These are phyloP conservation scores for Globisporangium spiculum DNA, from an alignment of 352 stramenopile genomes.

Conservation along the genomic window DNA sequence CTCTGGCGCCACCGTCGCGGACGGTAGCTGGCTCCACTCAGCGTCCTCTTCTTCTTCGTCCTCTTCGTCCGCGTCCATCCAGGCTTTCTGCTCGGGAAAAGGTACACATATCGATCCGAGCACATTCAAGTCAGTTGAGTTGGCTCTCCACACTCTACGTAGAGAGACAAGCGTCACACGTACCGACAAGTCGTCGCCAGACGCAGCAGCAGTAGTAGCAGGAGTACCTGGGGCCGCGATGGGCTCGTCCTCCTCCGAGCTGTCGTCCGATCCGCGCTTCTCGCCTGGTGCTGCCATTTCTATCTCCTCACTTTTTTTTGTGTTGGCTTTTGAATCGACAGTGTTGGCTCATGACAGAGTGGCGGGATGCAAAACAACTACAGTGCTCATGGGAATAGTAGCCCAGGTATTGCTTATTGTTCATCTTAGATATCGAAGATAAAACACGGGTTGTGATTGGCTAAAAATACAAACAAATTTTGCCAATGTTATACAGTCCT, in stretches of 20 bases:
- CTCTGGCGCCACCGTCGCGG: background rate
- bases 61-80: slow-evolving; percentile 74
- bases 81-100: slow-evolving; percentile 41
- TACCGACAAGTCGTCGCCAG: slow-evolving; percentile 34
- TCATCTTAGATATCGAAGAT: background rate
- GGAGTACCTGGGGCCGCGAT: slow-evolving; percentile 30
- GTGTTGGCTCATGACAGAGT: slow-evolving; percentile 1
- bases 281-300: slow-evolving; percentile 2
- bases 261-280: slow-evolving; percentile 51
- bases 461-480: background rate
- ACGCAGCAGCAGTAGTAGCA: slow-evolving; percentile 8
- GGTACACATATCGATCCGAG: background rate
- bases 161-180: background rate
- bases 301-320: background rate
- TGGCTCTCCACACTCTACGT: background rate
- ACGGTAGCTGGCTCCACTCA: slow-evolving; percentile 56
- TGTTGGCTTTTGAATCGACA: slow-evolving; percentile 2
- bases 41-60: slow-evolving; percentile 84
- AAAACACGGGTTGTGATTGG: background rate
- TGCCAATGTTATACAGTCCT: background rate
- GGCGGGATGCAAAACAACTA: background rate
- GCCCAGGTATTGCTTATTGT: background rate
- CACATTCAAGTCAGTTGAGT: background rate
- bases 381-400: background rate
- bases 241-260: slow-evolving; percentile 85